Evolutionary conservation across 768 basidiomycete genomes (phyloP).

Genomic region (Thelephora ganbajun): DNA sequence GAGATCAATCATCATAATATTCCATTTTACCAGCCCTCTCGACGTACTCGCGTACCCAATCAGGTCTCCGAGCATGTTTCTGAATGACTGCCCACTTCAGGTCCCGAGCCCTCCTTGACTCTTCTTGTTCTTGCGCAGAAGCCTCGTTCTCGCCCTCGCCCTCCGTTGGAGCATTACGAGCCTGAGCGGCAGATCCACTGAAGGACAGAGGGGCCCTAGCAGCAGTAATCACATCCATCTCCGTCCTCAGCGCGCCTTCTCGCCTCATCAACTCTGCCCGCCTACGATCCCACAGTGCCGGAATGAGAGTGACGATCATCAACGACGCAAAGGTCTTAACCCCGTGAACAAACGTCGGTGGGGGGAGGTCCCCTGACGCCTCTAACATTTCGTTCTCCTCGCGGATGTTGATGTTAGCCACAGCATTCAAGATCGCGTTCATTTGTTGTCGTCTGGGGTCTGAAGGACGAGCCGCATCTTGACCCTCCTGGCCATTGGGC

Average conservation of each 20-base stretch:
- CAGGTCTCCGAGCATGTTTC: conserved; percentile 36
- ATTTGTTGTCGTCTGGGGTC: conserved; percentile 13
- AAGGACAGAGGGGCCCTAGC: neutral
- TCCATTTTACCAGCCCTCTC: conserved; percentile 48
- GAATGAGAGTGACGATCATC: conserved; percentile 49
- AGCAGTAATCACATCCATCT: conserved; percentile 31
- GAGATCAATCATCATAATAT: conserved; percentile 51
- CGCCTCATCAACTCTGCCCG: conserved; percentile 40
- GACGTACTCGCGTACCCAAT: conserved; percentile 53
- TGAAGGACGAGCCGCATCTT: conserved; percentile 1
- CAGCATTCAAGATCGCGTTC: conserved; percentile 27
- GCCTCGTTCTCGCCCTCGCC: conserved; percentile 16
- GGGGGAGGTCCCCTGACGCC: conserved; percentile 12
- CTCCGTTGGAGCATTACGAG: conserved; percentile 12
- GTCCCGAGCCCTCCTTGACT: conserved; percentile 22
- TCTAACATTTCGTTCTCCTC: conserved; percentile 39
- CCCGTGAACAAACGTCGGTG: conserved; percentile 38
- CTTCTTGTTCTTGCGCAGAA: conserved; percentile 21
- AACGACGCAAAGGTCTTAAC: conserved; percentile 38
- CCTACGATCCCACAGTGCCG: conserved; percentile 62
- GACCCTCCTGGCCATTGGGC: conserved; percentile 4
- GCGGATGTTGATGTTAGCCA: conserved; percentile 45
- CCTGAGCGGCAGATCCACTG: conserved; percentile 8
- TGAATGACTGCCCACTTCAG: conserved; percentile 28
- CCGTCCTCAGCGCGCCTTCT: conserved; percentile 55